A percentile compares a stretch with the other conserved stretches of the same genome.
Evolutionary conservation across 768 basidiomycete genomes (phyloP).

Genomic region (Xerocomellus dryophilus): DNA sequence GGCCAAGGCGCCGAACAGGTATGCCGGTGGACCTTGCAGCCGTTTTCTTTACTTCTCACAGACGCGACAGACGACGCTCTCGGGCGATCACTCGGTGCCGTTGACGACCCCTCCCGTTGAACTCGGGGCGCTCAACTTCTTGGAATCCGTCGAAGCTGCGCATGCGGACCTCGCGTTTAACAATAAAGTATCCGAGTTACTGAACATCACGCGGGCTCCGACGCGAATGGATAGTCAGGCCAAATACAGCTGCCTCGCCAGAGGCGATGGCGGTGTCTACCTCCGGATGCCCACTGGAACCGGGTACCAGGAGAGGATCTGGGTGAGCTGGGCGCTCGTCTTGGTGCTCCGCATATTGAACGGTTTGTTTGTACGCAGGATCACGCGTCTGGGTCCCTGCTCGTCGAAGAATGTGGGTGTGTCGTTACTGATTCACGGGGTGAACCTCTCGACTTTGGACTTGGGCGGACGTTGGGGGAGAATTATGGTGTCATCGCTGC

Average conservation of each 20-base stretch:
- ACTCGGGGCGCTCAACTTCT: constrained; percentile 55
- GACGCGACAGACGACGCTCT: constrained; percentile 48
- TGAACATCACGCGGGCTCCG: constrained; percentile 64
- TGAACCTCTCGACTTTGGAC: constrained; percentile 73
- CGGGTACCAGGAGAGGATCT: constrained; percentile 93
- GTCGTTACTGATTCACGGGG: constrained; percentile 84
- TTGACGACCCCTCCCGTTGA: constrained; percentile 47
- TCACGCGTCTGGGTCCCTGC: constrained; percentile 81
- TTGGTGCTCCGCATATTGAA: no score
- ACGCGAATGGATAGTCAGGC: constrained; percentile 95
- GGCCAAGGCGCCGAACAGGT: constrained; percentile 83
- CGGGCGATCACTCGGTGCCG: constrained; percentile 44
- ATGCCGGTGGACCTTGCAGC: not conserved
- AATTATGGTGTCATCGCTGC: constrained; percentile 90
- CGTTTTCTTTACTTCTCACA: not conserved
- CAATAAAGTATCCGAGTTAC: constrained; percentile 60
- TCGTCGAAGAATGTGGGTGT: constrained; percentile 89
- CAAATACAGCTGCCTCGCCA: constrained; percentile 83
- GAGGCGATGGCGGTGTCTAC: constrained; percentile 85
- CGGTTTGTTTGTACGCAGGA: constrained; percentile 47
- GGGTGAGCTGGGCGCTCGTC: constrained; percentile 49
- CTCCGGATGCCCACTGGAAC: constrained; percentile 73
- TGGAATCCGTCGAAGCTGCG: constrained; percentile 90
- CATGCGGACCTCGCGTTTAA: constrained; percentile 91
- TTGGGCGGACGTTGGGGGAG: constrained; percentile 79